Base-by-base conservation (phyloP, 257 asterid genomes). In the Capsicum baccatum region DNA sequence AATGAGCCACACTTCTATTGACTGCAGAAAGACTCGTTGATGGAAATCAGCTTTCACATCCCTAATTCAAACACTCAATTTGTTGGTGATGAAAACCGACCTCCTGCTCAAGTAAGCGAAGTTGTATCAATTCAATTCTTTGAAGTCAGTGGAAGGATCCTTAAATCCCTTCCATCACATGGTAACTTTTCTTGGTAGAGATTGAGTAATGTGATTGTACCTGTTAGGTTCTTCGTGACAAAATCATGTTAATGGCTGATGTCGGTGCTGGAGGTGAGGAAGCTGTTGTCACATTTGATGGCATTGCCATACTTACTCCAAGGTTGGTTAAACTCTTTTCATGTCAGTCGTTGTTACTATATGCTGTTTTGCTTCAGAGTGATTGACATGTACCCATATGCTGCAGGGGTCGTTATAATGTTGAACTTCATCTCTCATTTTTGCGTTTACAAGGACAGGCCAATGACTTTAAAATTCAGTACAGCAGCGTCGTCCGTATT, bases 371-470 rank as follows among this genome's bases (percentile, higher is more conserved):
- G 82, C 50, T 71, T 71, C 79, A 55, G 70, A 60, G 73, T 71
- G 83, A 82, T 82, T 85, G 86, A 87, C 70, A 52, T 83, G 15
- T 87, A 83, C 69, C 79, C 39, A 68, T 39, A 70, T 87, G 54
- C 67, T 88, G 84, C 82, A 96, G 99, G 98, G 99, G 99, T 35
- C 96, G 98, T 19, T 97, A 97, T 89, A 93, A 83, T 82, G 89
- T 97, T 70, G 98, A 94, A 83, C 99, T 97, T 87, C 99, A 97
- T 87, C 95, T 93, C 84, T 94, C 98, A 73, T 97, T 97, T 89
- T 83, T 97, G 90, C 97, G 96, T 54, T 94, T 97, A 79, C 99
- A 95, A 94, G 99, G 98, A 85, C 99, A 97, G 87, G 99, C 99
- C 55, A 97, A 92, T 79, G 98, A 97, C 89, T 97, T 97, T 88